phyloP scores from a whole-genome alignment of 306 rosid species.

The Dryas alaskensis region DNA sequence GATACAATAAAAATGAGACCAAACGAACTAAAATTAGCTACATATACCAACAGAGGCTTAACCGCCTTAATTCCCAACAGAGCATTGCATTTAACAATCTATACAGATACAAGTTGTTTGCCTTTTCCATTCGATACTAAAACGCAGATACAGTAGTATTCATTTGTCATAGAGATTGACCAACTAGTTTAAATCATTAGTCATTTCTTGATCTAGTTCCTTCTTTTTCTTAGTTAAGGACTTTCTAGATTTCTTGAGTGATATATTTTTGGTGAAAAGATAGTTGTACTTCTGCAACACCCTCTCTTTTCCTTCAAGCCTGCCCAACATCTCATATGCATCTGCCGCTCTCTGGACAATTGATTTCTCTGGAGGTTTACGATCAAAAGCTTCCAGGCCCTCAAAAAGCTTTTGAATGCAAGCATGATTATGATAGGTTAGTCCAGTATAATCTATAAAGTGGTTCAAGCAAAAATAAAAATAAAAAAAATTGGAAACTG shows the following conservation, averaged over 20 bases:
- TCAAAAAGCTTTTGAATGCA: constrained; percentile 63
- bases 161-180: neutral
- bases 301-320: constrained; percentile 60
- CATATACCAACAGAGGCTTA: neutral
- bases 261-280: constrained; percentile 36
- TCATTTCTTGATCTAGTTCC: constrained; percentile 14
- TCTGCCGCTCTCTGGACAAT: constrained; percentile 74
- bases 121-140: neutral
- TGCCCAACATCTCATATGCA: constrained; percentile 73
- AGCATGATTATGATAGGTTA: constrained; percentile 30
- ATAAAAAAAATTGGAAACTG: neutral
- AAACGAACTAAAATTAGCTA: neutral
- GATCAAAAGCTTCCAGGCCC: constrained; percentile 84
- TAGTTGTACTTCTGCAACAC: constrained; percentile 61
- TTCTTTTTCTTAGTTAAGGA: constrained; percentile 28
- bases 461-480: constrained; percentile 2
- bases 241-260: constrained; percentile 35
- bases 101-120: neutral
- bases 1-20: neutral
- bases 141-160: neutral
- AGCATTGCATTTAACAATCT: neutral
- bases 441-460: constrained; percentile 1
- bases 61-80: neutral
- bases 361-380: constrained; percentile 76
- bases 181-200: neutral